These are phyloP conservation scores for Pyrenophora tritici-repentis DNA, from an alignment of 2,329 filamentous ascomycete species.

Conservation along the genomic window DNA sequence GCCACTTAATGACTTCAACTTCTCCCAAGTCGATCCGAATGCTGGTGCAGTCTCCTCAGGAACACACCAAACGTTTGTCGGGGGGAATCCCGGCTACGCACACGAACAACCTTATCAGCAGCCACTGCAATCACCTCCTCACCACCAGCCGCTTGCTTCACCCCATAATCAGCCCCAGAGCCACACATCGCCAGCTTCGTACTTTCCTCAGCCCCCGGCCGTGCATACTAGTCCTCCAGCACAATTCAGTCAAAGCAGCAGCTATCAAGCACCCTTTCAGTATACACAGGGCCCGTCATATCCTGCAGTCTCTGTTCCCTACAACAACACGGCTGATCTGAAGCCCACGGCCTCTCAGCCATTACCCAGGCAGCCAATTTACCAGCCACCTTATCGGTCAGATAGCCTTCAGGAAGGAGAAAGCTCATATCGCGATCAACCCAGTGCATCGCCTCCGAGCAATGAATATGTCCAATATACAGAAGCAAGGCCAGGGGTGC, in stretches of 20 bases:
- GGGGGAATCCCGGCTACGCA: constrained; percentile 23
- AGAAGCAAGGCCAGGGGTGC: constrained; percentile 25
- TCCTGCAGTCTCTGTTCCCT: constrained; percentile 34
- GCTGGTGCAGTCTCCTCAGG: constrained; percentile 13
- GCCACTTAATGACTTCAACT: constrained; percentile 35
- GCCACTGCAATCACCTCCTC: constrained; percentile 38
- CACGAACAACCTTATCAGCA: constrained; percentile 37
- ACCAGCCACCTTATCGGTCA: constrained; percentile 30
- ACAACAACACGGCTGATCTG: constrained; percentile 25
- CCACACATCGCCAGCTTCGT: constrained; percentile 37
- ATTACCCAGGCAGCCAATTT: constrained; percentile 28
- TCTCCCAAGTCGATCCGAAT: constrained; percentile 25
- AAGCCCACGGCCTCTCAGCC: constrained; percentile 29
- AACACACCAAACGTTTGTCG: constrained; percentile 23
- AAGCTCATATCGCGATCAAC: constrained; percentile 26
- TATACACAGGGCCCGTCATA: constrained; percentile 33
- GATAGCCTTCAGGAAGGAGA: constrained; percentile 30
- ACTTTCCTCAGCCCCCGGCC: constrained; percentile 40
- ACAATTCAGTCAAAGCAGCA: constrained; percentile 27
- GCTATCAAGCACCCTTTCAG: constrained; percentile 26
- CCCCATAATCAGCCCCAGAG: constrained; percentile 36
- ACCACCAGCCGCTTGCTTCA: constrained; percentile 35
- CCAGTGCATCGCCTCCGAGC: constrained; percentile 28
- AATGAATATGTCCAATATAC: constrained; percentile 33
- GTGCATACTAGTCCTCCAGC: constrained; percentile 30